Percentiles rank a stretch among this genome's conserved stretches.
Evolutionary conservation across 1,139 yeast genomes (phyloP).

Genomic region (Protomyces lactucae-debilis): DNA sequence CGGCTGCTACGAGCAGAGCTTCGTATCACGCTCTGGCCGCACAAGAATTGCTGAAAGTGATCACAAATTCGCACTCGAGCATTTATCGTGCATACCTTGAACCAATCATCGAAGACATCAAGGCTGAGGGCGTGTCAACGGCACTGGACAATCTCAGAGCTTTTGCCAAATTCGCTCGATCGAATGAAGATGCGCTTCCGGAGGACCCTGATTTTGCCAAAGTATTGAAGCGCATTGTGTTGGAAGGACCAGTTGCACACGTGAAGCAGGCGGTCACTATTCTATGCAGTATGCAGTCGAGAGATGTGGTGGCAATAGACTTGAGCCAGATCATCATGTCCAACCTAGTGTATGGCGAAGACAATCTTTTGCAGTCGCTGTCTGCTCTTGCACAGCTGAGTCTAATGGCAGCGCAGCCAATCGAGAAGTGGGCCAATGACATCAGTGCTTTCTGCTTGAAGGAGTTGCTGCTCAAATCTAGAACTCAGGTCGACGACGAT

Average conservation of each 20-base stretch:
- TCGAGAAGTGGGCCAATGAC: conserved; percentile 55
- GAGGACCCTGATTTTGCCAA: conserved; percentile 34
- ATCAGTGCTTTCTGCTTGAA: conserved; percentile 59
- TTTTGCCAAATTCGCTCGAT: conserved; percentile 54
- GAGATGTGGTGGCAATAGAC: conserved; percentile 42
- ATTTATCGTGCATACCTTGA: conserved; percentile 59
- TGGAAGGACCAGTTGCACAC: conserved; percentile 54
- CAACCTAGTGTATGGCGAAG: conserved; percentile 25
- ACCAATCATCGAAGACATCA: conserved; percentile 43
- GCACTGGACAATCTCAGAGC: conserved; percentile 51
- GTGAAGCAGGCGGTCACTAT: conserved; percentile 64
- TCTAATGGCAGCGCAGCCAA: conserved; percentile 47
- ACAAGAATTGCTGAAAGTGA: conserved; percentile 53
- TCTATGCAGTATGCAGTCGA: conserved; percentile 47
- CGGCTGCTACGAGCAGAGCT: conserved; percentile 28
- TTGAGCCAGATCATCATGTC: conserved; percentile 43
- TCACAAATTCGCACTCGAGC: conserved; percentile 60
- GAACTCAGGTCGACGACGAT: conserved; percentile 33
- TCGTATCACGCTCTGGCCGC: conserved; percentile 37
- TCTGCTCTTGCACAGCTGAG: conserved; percentile 61
- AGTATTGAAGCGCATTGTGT: conserved; percentile 45
- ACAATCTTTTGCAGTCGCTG: conserved; percentile 52
- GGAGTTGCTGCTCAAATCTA: conserved; percentile 54
- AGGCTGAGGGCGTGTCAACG: not conserved
- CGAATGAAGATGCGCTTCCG: conserved; percentile 46